Base-by-base conservation (phyloP, 352 stramenopile genomes). In the Phytophthora tubulina region DNA sequence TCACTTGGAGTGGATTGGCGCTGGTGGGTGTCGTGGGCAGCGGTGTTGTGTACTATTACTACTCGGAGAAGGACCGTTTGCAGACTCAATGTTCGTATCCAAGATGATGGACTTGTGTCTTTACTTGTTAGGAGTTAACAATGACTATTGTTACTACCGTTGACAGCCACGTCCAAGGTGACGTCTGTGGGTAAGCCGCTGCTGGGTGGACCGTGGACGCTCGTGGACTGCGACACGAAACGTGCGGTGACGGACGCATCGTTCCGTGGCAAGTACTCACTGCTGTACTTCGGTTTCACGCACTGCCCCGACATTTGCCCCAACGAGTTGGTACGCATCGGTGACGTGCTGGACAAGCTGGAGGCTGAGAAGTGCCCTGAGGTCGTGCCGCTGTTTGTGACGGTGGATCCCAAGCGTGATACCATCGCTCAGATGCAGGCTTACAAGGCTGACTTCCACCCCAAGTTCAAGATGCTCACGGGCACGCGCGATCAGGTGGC, bases 231-330 rank as follows among this genome's bases (percentile, higher is more conserved):
- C 52, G 76, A 96, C 59, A 90, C 86, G 32, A 84, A 92, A 61
- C 78, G 70, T 17, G 89, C 90, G 6, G 89, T 98, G 39, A 99
- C 94, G 30, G 92, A 99, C 73, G 91, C 89, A 39, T 90, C 90
- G 69, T 98, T 93, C 73, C 79, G 75, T 48, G 97, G 98, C 68
- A 96, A 99, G 74, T 98, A 97, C 84, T 91, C 95, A 62, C 84
- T 99, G 44, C 81, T 99, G 27, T 99, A 99, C 90, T 99, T 99
- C 91, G 98, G 98, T 70, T 99, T 99, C 86, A 99, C 97, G 63
- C 94, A 98, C 72, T 99, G 98, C 81, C 98, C 98, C 4, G 98
- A 99, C 79, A 99, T 99, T 77, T 99, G 98, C 71, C 98, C 98
- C 13, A 98, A 98, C 33, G 98, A 99, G 85, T 95, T 99, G 67